A percentile compares a stretch with the other conserved stretches of the same genome.
Conservation (phyloP, 2,329 filamentous ascomycete genomes). For the Scytalidium lignicola region DNA sequence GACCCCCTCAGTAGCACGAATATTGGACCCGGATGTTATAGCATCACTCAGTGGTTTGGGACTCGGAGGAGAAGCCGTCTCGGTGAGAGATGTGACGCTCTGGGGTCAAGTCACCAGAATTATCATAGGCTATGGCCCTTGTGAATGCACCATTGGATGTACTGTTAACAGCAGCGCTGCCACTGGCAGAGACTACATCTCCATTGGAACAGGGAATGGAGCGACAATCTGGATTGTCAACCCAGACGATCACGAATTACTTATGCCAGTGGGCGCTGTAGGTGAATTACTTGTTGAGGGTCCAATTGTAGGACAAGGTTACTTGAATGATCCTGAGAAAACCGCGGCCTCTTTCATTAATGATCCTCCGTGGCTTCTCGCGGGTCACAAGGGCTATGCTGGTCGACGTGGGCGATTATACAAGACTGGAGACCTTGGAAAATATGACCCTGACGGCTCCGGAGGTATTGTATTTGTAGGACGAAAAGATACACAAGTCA, state of each 20-base stretch:
- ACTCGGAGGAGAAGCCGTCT: constrained; percentile 30
- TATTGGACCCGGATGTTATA: constrained; percentile 18
- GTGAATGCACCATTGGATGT: constrained; percentile 14
- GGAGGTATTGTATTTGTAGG: constrained; percentile 52
- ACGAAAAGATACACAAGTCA: constrained; percentile 63
- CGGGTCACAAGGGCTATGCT: constrained; percentile 27
- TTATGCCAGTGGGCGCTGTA: constrained; percentile 21
- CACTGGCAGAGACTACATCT: constrained; percentile 4
- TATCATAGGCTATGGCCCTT: constrained; percentile 38
- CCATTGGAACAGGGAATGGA: constrained; percentile 7
- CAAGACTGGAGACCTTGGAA: constrained; percentile 55
- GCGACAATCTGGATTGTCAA: constrained; percentile 33
- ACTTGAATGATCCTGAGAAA: constrained; percentile 52
- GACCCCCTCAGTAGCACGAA: constrained; percentile 25
- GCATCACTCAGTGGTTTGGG: constrained; percentile 17
- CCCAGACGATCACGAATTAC: constrained; percentile 10
- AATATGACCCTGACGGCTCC: constrained; percentile 44
- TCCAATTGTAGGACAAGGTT: constrained; percentile 57
- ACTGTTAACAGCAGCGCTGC: constrained; percentile 10
- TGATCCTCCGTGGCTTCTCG: constrained; percentile 46
- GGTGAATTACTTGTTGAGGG: constrained; percentile 32
- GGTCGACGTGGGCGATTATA: constrained; percentile 45
- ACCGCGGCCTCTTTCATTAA: constrained; percentile 54
- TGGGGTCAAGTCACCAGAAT: constrained; percentile 33
- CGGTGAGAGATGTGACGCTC: constrained; percentile 29